phyloP scores from a whole-genome alignment of 257 asterid genomes.

The Plantago major region DNA sequence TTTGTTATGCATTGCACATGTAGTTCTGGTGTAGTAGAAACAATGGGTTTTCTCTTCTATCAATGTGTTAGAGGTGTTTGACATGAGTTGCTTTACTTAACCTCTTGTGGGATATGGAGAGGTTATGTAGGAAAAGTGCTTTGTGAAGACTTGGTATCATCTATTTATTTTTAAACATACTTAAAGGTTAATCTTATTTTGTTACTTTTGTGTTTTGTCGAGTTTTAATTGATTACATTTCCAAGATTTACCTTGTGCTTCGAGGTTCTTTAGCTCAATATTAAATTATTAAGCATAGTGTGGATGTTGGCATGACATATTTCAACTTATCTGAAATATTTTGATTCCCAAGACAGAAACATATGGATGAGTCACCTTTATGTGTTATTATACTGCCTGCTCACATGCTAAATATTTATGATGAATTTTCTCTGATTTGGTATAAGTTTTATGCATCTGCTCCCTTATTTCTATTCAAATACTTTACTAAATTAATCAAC shows the following conservation, averaged over 20 bases:
- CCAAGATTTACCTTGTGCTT: slow-evolving; percentile 31
- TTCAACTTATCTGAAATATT: slow-evolving; percentile 33
- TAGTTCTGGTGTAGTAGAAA: slow-evolving; percentile 8
- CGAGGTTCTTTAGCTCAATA: slow-evolving; percentile 26
- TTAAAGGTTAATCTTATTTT: slow-evolving; percentile 43
- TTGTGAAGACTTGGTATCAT: slow-evolving; percentile 19
- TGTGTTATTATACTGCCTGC: slow-evolving; percentile 39
- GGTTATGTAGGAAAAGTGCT: slow-evolving; percentile 12
- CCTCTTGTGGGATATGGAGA: slow-evolving; percentile 10
- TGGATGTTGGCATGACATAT: slow-evolving; percentile 44
- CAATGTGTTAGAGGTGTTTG: slow-evolving; percentile 11
- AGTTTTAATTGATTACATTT: slow-evolving; percentile 30
- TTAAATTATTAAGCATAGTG: slow-evolving; percentile 28
- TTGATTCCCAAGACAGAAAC: slow-evolving; percentile 58
- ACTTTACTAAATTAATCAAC: slow-evolving; percentile 27
- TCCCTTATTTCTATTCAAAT: slow-evolving; percentile 29
- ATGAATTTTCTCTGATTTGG: slow-evolving; percentile 30
- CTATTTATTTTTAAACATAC: slow-evolving; percentile 15
- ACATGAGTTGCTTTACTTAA: slow-evolving; percentile 9
- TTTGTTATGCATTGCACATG: slow-evolving; percentile 5
- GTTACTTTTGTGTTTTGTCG: slow-evolving; percentile 34
- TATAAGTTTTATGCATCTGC: slow-evolving; percentile 28
- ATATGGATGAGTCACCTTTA: slow-evolving; percentile 43
- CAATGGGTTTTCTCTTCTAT: slow-evolving; percentile 12
- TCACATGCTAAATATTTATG: slow-evolving; percentile 69